Base-by-base conservation (phyloP, 2,329 filamentous ascomycete species). In the Didymellaceae sp. region DNA sequence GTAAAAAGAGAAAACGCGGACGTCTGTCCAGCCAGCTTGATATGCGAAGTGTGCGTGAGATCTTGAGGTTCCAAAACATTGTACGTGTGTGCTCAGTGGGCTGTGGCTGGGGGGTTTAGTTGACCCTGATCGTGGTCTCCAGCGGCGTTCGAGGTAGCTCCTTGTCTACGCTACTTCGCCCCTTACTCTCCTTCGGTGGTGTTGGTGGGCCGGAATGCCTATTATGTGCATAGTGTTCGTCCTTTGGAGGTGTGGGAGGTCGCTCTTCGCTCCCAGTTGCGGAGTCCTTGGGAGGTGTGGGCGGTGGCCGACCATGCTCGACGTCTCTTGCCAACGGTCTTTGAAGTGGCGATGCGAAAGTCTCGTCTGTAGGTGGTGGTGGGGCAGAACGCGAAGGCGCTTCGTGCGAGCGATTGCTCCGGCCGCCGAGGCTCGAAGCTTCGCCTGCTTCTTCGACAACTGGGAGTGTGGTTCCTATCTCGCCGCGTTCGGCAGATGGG, bases 391-490 rank as follows among this genome's bases (percentile, higher is more conserved):
- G 42, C 4, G 35, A 28, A 4, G 63, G 55, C 2, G 55, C 35
- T 11, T 46, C 52, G 25, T 50, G 49, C 31, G 68, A 71, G 25
- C 63, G 60, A 17, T 79, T 80, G 64, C 83, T 84, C 45, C 81
- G 80, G 22, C 80, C 83, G 1, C 85, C 84, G 18, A 85, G 81
- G 52, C 87, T 90, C 6, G 81, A 83, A 8, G 80, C 86, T 72
- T 97, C 93, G 5, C 86, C 89, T n/a, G 86, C 88, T 74, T 97
- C 93, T 61, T 96, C 90, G 6, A 97, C 91, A 8, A 97, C 87
- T 0, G 93, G 93, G 2, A 97, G 76, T 1, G 81, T 85, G 24
- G 80, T 79, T 10, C 81, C 78, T 10, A 79, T 73, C 11, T 81
- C 79, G 75, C 81, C 66, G 69, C 85, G 70, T 62, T 87, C 79